phyloP scores from a whole-genome alignment of 2,329 filamentous ascomycete genomes.

The Cytospora chrysosperma region DNA sequence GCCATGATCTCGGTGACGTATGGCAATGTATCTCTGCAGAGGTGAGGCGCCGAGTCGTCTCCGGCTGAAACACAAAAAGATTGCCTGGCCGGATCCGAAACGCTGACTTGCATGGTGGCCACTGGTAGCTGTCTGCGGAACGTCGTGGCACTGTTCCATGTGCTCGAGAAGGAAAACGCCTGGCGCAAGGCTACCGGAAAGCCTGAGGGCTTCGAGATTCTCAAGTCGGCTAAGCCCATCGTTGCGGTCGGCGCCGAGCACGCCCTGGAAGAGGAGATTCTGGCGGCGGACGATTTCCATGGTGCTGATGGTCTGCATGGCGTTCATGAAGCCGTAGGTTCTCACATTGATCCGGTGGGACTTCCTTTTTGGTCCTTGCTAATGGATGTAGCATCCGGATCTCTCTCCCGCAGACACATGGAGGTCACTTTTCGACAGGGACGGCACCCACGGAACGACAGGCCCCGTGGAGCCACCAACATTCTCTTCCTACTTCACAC shows the following conservation, averaged over 20 bases:
- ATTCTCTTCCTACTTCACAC: conserved; percentile 65
- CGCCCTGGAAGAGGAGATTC: conserved; percentile 76
- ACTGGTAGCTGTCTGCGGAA: conserved; percentile 75
- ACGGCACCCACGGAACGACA: conserved; percentile 30
- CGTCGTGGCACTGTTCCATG: conserved; percentile 84
- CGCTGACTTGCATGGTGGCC: background rate
- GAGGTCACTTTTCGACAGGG: conserved; percentile 62
- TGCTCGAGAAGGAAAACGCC: conserved; percentile 82
- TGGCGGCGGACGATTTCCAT: conserved; percentile 86
- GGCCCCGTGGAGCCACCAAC: conserved; percentile 40
- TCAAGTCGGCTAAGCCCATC: conserved; percentile 73
- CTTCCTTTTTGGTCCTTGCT: conserved; percentile 9
- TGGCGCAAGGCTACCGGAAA: conserved; percentile 74
- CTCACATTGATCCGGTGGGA: no score
- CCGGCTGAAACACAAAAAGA: conserved; percentile 9
- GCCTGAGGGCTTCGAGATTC: conserved; percentile 67
- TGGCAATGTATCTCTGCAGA: conserved; percentile 86
- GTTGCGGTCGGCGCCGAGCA: conserved; percentile 85
- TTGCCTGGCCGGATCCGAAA: background rate
- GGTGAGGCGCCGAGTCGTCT: conserved; percentile 45
- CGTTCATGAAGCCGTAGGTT: conserved; percentile 60
- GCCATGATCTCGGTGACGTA: conserved; percentile 86
- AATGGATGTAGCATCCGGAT: conserved; percentile 60
- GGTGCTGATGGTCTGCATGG: conserved; percentile 75
- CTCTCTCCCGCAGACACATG: conserved; percentile 72